phyloP scores from a whole-genome alignment of 2,329 filamentous ascomycete species.

The Ceratocystis smalleyi region DNA sequence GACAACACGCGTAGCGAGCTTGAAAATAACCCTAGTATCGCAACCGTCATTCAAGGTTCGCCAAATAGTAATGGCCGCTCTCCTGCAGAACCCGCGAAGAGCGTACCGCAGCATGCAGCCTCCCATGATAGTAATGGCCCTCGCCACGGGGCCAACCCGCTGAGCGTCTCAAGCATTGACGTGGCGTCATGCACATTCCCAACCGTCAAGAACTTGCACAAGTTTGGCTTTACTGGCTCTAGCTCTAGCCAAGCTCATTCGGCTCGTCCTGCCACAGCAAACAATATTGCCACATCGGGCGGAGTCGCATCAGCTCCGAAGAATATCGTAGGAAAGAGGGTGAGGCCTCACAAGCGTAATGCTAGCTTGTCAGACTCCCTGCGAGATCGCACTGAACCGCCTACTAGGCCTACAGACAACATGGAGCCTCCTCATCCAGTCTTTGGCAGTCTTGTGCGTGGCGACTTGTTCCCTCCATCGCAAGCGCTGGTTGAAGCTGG shows the following conservation, averaged over 20 bases:
- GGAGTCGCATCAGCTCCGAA: slow-evolving; percentile 44
- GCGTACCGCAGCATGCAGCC: not conserved
- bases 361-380: slow-evolving; percentile 78
- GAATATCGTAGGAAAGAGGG: slow-evolving; percentile 41
- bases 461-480: slow-evolving; percentile 66
- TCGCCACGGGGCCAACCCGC: slow-evolving; percentile 25
- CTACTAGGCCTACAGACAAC: slow-evolving; percentile 40
- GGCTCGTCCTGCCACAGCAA: slow-evolving; percentile 30
- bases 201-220: slow-evolving; percentile 30
- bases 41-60: slow-evolving; percentile 5
- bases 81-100: not conserved
- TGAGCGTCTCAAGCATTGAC: slow-evolving; percentile 44
- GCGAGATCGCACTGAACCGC: slow-evolving; percentile 44
- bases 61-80: slow-evolving; percentile 2
- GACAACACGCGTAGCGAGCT: slow-evolving; percentile 9
- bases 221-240: slow-evolving; percentile 10
- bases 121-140: not conserved
- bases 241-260: slow-evolving; percentile 21
- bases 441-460: slow-evolving; percentile 72
- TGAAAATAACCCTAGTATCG: not conserved
- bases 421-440: slow-evolving; percentile 50
- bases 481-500: slow-evolving; percentile 64
- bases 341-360: slow-evolving; percentile 63
- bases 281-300: slow-evolving; percentile 25
- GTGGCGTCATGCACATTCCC: slow-evolving; percentile 50